Evolutionary conservation across 257 asterid genomes (phyloP), one percentile per base, ranked within the genome.

Genomic region (Nicotiana undulata): DNA sequence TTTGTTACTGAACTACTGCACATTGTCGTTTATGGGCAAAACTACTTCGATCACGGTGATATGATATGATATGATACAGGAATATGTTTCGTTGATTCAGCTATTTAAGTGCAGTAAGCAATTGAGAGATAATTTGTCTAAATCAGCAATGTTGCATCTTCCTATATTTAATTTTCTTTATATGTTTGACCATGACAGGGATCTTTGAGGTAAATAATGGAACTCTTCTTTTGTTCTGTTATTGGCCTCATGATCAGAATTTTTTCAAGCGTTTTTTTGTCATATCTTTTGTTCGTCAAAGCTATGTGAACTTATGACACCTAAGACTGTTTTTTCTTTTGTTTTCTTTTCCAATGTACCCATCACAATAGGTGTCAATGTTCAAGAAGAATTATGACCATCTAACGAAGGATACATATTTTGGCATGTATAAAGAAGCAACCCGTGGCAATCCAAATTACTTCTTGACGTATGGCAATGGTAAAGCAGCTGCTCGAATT

Each of bases 401-500:
- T 87, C 81, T 91, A 28, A 72, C 77, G 20, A 81, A 84, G 75
- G 94, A 92, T 63, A 86, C 89, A 37, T 90, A 90, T 75, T 84
- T 82, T 81, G 85, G 87, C 29, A 80, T 87, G 88, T 88, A 90
- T 79, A 83, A 85, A 24, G 92, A 90, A 78, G 87, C 90, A 24
- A 84, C 88, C 34, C 90, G 86, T 46, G 90, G 89, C 31, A 90
- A 90, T 83, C 94, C 94, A 60, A 89, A 87, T 84, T 90, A 89
- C 82, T 90, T 90, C 70, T 83, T 90, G 82, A 90, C 94, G 9
- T 90, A 90, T 59, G 91, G 91, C 26, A 90, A 90, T 81, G 94
- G 94, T 63, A 92, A 92, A 86, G 85, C 97, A 15, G 94, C 94
- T 89, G 97, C 97, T 81, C 91, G 97, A 13, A 79, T 92, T 76